Conservation (phyloP, 768 basidiomycete species). For the Agrocybe chaxingu region DNA sequence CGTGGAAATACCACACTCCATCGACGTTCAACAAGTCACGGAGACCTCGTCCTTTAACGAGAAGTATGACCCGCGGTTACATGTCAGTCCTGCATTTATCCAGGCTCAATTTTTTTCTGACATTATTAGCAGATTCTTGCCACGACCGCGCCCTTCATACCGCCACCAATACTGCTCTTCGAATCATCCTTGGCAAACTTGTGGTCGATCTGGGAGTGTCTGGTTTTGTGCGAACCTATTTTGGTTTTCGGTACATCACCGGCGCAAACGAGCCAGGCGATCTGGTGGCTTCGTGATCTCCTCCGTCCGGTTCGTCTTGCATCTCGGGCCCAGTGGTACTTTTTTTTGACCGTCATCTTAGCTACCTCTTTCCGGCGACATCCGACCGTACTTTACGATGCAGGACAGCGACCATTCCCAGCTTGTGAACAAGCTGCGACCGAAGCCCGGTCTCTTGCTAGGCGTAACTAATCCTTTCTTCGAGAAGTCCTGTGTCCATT, state of each 20-base stretch:
- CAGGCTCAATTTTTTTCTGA: background rate
- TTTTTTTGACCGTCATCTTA: constrained; percentile 24
- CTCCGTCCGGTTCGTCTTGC: constrained; percentile 63
- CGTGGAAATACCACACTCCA: constrained; percentile 64
- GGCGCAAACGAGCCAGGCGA: constrained; percentile 77
- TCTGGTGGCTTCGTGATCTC: constrained; percentile 92
- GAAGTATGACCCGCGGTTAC: constrained; percentile 47
- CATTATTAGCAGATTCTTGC: constrained; percentile 55
- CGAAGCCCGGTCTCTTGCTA: constrained; percentile 69
- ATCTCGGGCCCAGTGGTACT: background rate
- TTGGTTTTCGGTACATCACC: constrained; percentile 80
- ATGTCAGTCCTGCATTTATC: constrained; percentile 35
- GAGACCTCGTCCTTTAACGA: constrained; percentile 48
- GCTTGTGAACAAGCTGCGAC: constrained; percentile 81
- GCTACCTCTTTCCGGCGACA: constrained; percentile 83
- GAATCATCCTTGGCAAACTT: constrained; percentile 63
- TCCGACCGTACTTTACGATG: constrained; percentile 94
- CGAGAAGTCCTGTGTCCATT: constrained; percentile 73
- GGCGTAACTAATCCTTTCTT: constrained; percentile 92
- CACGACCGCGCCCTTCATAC: constrained; percentile 54
- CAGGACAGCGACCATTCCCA: constrained; percentile 82
- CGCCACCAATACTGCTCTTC: constrained; percentile 57
- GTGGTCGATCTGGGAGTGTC: constrained; percentile 92
- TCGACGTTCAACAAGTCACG: constrained; percentile 72
- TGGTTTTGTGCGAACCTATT: constrained; percentile 87